A percentile compares a stretch with the other conserved stretches of the same genome.
Evolutionary conservation across 176 grass and related monocot genomes (phyloP).

Genomic region (Ensete glaucum): DNA sequence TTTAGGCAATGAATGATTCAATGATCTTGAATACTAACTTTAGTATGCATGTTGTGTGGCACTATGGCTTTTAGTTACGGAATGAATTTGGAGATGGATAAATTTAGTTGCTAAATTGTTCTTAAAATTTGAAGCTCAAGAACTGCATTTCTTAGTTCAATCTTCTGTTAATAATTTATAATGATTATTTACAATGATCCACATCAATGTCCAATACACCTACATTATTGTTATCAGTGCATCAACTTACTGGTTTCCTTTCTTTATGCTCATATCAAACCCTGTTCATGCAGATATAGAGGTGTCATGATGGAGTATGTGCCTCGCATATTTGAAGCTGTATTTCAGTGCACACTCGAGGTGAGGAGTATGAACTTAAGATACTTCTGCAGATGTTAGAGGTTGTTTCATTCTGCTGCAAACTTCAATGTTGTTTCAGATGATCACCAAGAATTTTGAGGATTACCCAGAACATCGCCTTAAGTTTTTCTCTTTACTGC

Average conservation of each 20-base stretch:
- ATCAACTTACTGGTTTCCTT: not conserved
- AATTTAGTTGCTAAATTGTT: no score
- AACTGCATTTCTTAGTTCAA: no score
- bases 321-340: slow-evolving; percentile 87
- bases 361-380: slow-evolving; percentile 20
- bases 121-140: no score
- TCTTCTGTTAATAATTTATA: no score
- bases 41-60: no score
- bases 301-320: slow-evolving; percentile 87
- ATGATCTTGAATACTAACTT: no score
- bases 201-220: no score
- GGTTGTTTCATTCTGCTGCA: not conserved
- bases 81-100: no score
- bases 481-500: slow-evolving; percentile 91
- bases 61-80: no score
- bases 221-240: no score
- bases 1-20: no score
- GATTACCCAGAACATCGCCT: slow-evolving; percentile 98
- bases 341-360: slow-evolving; percentile 98
- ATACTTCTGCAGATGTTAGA: not conserved
- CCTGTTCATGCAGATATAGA: slow-evolving; percentile 55
- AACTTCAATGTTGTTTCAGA: slow-evolving; percentile 39
- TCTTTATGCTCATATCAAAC: not conserved
- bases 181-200: no score
- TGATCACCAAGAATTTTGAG: slow-evolving; percentile 99